phyloP scores from a whole-genome alignment of 352 stramenopile species.

The Thalassiosira tumida region DNA sequence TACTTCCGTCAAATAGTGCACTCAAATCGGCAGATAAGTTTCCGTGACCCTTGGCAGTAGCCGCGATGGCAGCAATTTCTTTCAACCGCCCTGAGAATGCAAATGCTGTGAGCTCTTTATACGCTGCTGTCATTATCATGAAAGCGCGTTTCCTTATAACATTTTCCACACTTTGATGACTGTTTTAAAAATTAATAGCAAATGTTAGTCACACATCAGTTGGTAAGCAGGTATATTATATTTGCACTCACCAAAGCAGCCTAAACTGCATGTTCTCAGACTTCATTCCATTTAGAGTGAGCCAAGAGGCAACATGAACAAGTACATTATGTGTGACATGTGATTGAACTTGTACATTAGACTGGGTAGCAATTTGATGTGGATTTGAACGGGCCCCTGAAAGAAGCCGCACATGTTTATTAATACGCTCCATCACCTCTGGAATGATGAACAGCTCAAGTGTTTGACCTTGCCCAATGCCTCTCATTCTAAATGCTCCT shows the following conservation, averaged over 20 bases:
- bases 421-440: slow-evolving; percentile 90
- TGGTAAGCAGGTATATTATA: slow-evolving; percentile 71
- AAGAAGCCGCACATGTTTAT: slow-evolving; percentile 80
- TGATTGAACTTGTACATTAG: slow-evolving; percentile 72
- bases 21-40: slow-evolving; percentile 86
- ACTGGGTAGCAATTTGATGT: slow-evolving; percentile 56
- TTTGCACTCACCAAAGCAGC: slow-evolving; percentile 93
- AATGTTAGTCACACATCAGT: slow-evolving; percentile 69
- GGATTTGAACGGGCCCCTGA: slow-evolving; percentile 57
- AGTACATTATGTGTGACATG: slow-evolving; percentile 87
- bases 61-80: slow-evolving; percentile 88
- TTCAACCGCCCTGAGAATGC: slow-evolving; percentile 90
- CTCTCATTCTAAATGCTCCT: slow-evolving; percentile 94
- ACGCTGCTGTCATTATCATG: slow-evolving; percentile 91
- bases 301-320: slow-evolving; percentile 97
- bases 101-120: slow-evolving; percentile 90
- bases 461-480: slow-evolving; percentile 92
- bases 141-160: slow-evolving; percentile 97
- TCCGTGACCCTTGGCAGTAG: slow-evolving; percentile 81
- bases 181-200: slow-evolving; percentile 16
- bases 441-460: slow-evolving; percentile 93
- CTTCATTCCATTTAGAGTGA: slow-evolving; percentile 99
- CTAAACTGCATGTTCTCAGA: slow-evolving; percentile 99
- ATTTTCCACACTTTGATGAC: slow-evolving; percentile 95
- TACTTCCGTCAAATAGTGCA: slow-evolving; percentile 85